A percentile compares a stretch with the other conserved stretches of the same genome.
These are phyloP conservation scores for Geotrichum ghanense DNA, from an alignment of 805 yeast genomes.

Conservation along the genomic window DNA sequence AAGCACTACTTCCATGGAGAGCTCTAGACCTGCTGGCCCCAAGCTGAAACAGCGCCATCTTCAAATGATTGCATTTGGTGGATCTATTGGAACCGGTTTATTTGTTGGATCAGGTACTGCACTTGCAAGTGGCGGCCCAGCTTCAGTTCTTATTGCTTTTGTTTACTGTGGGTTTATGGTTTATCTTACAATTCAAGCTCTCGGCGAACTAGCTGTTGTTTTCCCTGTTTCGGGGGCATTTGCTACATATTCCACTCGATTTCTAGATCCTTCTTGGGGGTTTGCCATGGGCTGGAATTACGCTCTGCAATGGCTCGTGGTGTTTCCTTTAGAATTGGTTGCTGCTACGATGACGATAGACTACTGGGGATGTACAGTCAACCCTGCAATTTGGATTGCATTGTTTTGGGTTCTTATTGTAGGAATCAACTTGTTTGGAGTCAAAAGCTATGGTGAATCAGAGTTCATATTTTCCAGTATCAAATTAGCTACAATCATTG, in stretches of 20 bases:
- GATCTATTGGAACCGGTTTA: conserved; percentile 72
- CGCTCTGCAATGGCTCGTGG: conserved; percentile 46
- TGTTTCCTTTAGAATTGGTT: conserved; percentile 52
- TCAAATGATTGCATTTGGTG: conserved; percentile 68
- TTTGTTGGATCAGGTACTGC: conserved; percentile 44
- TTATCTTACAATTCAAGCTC: conserved; percentile 49
- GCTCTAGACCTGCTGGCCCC: too few species aligned
- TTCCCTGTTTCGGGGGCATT: conserved; percentile 51
- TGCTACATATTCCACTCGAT: conserved; percentile 43
- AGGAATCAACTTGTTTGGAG: conserved; percentile 38
- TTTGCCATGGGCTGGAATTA: conserved; percentile 64
- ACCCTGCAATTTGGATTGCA: conserved; percentile 43
- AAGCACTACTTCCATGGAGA: too few species aligned
- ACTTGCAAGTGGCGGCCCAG: conserved; percentile 39
- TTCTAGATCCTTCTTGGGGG: conserved; percentile 51
- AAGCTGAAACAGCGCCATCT: conserved; percentile 27
- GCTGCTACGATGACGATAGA: conserved; percentile 44
- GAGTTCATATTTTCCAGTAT: conserved; percentile 44
- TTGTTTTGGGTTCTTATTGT: conserved; percentile 39
- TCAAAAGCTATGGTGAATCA: conserved; percentile 49
- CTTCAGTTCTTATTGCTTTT: conserved; percentile 48
- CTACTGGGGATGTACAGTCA: conserved; percentile 39
- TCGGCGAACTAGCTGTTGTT: conserved; percentile 60
- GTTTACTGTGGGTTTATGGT: conserved; percentile 52
- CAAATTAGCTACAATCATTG: conserved; percentile 46